phyloP scores from a whole-genome alignment of 306 rosid species.

The Ormosia emarginata region DNA sequence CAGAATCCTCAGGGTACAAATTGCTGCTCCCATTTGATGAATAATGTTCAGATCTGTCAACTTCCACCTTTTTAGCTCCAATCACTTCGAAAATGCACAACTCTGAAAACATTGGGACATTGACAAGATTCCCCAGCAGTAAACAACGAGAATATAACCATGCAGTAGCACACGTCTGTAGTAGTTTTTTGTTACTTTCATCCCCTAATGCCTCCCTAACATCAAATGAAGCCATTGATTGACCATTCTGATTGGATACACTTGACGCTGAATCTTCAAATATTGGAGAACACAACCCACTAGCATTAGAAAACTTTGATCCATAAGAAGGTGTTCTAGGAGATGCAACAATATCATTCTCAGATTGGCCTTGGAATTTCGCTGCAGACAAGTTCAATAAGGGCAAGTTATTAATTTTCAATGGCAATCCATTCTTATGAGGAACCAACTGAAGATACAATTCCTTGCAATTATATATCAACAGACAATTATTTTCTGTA shows the following conservation, averaged over 20 bases:
- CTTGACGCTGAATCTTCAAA: slow-evolving; percentile 37
- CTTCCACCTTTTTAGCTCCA: slow-evolving; percentile 42
- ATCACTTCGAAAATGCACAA: slow-evolving; percentile 50
- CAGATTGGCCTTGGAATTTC: slow-evolving; percentile 30
- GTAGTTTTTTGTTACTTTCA: slow-evolving; percentile 48
- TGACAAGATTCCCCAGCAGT: slow-evolving; percentile 69
- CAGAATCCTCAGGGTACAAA: slow-evolving; percentile 33
- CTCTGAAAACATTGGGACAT: slow-evolving; percentile 57
- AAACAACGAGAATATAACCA: slow-evolving; percentile 60
- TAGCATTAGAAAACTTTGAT: slow-evolving; percentile 37
- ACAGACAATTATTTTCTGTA: slow-evolving; percentile 25
- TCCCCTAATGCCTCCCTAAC: slow-evolving; percentile 52
- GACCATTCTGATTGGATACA: slow-evolving; percentile 31
- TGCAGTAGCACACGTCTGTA: slow-evolving; percentile 47
- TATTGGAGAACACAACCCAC: slow-evolving; percentile 43
- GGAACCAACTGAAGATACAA: slow-evolving; percentile 57
- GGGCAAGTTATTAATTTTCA: slow-evolving; percentile 22
- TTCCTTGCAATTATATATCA: slow-evolving; percentile 55
- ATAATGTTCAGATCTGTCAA: slow-evolving; percentile 24
- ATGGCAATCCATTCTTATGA: slow-evolving; percentile 32
- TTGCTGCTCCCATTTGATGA: slow-evolving; percentile 27
- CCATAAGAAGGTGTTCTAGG: slow-evolving; percentile 70
- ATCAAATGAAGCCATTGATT: slow-evolving; percentile 38
- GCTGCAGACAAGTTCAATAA: slow-evolving; percentile 28
- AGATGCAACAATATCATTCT: slow-evolving; percentile 49